phyloP scores from a whole-genome alignment of 2,329 filamentous ascomycete species.

The Talaromyces rugulosus region DNA sequence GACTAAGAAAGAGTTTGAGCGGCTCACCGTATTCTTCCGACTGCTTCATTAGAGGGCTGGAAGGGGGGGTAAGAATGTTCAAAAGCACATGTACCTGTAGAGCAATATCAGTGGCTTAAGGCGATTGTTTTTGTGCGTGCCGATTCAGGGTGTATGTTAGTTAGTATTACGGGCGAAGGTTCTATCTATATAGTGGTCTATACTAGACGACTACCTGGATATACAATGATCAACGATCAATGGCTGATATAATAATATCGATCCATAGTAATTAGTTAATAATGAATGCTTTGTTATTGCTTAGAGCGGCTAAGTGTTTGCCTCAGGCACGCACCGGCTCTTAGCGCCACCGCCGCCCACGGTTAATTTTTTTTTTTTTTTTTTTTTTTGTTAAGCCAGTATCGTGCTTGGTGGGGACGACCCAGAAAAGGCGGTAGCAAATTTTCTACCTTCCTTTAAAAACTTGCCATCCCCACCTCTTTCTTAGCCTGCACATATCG shows the following conservation, averaged over 20 bases:
- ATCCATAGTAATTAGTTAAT: neutral
- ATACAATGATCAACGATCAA: neutral
- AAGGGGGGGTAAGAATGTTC: neutral
- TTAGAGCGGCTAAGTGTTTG: neutral
- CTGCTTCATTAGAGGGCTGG: conserved; percentile 45
- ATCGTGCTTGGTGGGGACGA: neutral
- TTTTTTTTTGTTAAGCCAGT: neutral
- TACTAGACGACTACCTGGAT: neutral
- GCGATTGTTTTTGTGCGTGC: neutral
- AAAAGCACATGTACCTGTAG: neutral
- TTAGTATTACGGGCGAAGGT: neutral
- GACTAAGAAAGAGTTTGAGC: conserved; percentile 65
- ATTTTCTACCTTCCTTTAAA: conserved; percentile 19
- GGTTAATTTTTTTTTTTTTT: neutral
- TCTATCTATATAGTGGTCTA: neutral
- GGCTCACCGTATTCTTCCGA: conserved; percentile 71
- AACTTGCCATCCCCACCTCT: conserved; percentile 19
- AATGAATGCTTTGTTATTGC: too few relatives aligned
- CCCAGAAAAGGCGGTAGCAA: conserved; percentile 15
- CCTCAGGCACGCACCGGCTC: neutral
- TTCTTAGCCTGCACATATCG: conserved; percentile 15
- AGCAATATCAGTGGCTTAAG: neutral
- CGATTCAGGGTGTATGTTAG: neutral
- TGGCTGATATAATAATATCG: neutral
- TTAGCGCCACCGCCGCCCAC: neutral